Percentiles rank a stretch among this genome's conserved stretches.
Evolutionary conservation across 1,284 basidiomycete species (phyloP).

Genomic region (Puccinia hordei): DNA sequence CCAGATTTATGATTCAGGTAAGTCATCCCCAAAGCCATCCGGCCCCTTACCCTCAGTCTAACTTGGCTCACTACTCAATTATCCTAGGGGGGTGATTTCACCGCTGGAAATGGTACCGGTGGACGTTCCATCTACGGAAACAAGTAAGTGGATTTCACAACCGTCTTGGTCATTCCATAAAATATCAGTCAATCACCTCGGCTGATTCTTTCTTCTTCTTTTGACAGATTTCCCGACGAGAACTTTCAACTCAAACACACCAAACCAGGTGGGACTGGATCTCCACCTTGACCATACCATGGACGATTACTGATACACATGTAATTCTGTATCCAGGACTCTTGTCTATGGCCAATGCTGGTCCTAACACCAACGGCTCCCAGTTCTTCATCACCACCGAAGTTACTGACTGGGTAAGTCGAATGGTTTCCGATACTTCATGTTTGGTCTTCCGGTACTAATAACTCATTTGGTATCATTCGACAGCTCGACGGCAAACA

Average conservation of each 20-base stretch:
- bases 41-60: not conserved
- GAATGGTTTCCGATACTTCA: slow-evolving; percentile 46
- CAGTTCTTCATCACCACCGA: slow-evolving; percentile 59
- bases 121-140: slow-evolving; percentile 56
- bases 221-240: slow-evolving; percentile 55
- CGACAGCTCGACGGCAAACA: slow-evolving; percentile 55
- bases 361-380: slow-evolving; percentile 58
- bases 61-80: not conserved
- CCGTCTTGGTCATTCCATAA: not conserved
- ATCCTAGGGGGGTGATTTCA: slow-evolving; percentile 58
- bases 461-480: not conserved
- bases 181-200: not conserved
- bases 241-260: slow-evolving; percentile 58
- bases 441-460: slow-evolving; percentile 48
- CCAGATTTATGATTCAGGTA: slow-evolving; percentile 39
- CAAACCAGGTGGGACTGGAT: slow-evolving; percentile 53
- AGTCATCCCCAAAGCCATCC: not conserved
- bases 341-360: slow-evolving; percentile 51
- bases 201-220: not conserved
- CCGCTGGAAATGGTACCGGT: slow-evolving; percentile 57
- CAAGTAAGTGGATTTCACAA: slow-evolving; percentile 38
- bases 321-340: not conserved
- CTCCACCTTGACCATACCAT: slow-evolving; percentile 57
- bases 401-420: slow-evolving; percentile 56
- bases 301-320: not conserved